These are phyloP conservation scores for Ceratobasidium sp. DNA, from an alignment of 1,284 basidiomycete genomes.

Conservation along the genomic window DNA sequence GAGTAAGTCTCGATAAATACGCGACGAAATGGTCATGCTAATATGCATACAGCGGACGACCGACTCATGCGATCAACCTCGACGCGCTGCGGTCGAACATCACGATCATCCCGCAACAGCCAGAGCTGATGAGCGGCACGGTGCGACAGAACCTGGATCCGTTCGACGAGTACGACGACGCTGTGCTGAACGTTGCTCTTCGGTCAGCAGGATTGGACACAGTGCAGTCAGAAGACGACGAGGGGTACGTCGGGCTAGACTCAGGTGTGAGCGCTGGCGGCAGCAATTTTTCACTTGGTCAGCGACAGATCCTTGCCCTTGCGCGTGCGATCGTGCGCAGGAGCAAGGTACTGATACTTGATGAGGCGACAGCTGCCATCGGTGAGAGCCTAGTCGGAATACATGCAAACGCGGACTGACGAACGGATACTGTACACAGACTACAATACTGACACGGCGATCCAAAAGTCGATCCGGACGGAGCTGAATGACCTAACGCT, in stretches of 20 bases:
- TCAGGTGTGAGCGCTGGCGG: slow-evolving; percentile 53
- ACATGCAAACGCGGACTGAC: neutral
- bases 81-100: slow-evolving; percentile 60
- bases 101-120: slow-evolving; percentile 60
- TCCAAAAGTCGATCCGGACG: slow-evolving; percentile 63
- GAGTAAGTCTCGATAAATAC: slow-evolving; percentile 45
- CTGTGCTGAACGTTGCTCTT: slow-evolving; percentile 57
- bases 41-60: slow-evolving; percentile 40
- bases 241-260: slow-evolving; percentile 55
- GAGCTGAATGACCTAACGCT: slow-evolving; percentile 65
- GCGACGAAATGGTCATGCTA: neutral
- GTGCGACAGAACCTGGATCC: slow-evolving; percentile 70
- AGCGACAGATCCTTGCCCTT: slow-evolving; percentile 55
- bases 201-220: slow-evolving; percentile 53
- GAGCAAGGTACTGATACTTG: slow-evolving; percentile 53
- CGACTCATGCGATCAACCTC: slow-evolving; percentile 60
- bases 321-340: too few species aligned
- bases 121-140: slow-evolving; percentile 66
- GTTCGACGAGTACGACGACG: slow-evolving; percentile 75
- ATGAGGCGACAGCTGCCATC: slow-evolving; percentile 46
- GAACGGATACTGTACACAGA: too few species aligned
- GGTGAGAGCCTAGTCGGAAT: slow-evolving; percentile 37
- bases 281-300: slow-evolving; percentile 44
- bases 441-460: slow-evolving; percentile 53
- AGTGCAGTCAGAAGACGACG: slow-evolving; percentile 40